phyloP scores from a whole-genome alignment of 78 protist genomes.

The Chrysochromulina parva region DNA sequence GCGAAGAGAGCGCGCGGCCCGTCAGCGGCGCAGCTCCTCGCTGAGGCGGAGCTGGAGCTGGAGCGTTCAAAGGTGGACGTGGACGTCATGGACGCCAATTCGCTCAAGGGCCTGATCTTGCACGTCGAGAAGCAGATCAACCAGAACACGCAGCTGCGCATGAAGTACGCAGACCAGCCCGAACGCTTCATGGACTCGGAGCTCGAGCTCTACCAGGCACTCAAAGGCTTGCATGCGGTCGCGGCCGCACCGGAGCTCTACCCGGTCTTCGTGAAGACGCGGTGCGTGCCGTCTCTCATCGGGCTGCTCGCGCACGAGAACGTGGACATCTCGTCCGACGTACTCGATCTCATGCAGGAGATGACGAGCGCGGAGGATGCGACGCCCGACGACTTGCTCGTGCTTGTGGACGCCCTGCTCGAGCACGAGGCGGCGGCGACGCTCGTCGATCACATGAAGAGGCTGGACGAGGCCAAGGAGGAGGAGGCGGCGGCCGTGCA shows the following conservation, averaged over 20 bases:
- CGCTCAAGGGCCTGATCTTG: background rate
- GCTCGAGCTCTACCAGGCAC: slow-evolving; percentile 36
- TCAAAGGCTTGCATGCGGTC: slow-evolving; percentile 16
- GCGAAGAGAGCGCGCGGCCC: too few relatives aligned
- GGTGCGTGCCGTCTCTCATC: background rate
- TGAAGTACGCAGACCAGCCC: background rate
- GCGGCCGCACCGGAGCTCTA: slow-evolving; percentile 43
- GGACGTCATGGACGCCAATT: background rate
- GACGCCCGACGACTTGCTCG: background rate
- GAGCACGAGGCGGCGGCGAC: slow-evolving; percentile 1
- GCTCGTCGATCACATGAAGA: background rate
- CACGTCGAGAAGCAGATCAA: background rate
- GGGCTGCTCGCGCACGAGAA: slow-evolving; percentile 31
- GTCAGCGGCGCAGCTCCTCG: background rate
- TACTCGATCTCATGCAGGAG: slow-evolving; percentile 40
- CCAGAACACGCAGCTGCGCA: background rate
- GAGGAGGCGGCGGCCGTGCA: slow-evolving; percentile 20
- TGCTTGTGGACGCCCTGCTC: background rate
- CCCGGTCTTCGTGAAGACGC: background rate
- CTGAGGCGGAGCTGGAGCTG: background rate
- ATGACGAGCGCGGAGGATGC: slow-evolving; percentile 28
- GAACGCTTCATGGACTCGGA: background rate
- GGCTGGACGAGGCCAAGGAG: slow-evolving; percentile 27
- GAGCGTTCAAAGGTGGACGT: background rate
- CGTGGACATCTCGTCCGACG: slow-evolving; percentile 35